These are phyloP conservation scores for Calocera cornea DNA, from an alignment of 768 basidiomycete species.

Conservation along the genomic window DNA sequence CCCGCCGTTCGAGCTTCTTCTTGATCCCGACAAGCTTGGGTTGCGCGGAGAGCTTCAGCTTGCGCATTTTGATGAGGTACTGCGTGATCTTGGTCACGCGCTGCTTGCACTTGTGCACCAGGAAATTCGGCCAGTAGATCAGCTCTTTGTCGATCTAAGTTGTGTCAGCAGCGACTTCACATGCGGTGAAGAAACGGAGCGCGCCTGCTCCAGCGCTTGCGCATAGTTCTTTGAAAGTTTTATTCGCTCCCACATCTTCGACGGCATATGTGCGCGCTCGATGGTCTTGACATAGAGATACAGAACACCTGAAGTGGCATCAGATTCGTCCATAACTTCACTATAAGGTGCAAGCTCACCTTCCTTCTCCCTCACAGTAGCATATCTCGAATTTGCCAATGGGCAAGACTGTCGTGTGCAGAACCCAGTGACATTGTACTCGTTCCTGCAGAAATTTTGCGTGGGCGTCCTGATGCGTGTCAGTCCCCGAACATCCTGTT, in stretches of 20 bases:
- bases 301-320: constrained; percentile 43
- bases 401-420: constrained; percentile 94
- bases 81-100: constrained; percentile 97
- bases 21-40: constrained; percentile 90
- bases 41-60: constrained; percentile 56
- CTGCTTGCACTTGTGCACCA: constrained; percentile 98
- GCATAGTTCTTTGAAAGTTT: constrained; percentile 87
- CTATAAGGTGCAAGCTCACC: too few relatives aligned
- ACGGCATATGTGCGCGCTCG: constrained; percentile 90
- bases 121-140: constrained; percentile 97
- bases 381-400: constrained; percentile 93
- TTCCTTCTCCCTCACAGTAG: constrained; percentile 93
- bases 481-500: not conserved
- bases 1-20: constrained; percentile 91
- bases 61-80: constrained; percentile 96
- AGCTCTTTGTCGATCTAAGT: constrained; percentile 83
- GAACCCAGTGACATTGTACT: constrained; percentile 94
- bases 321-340: not conserved
- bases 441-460: constrained; percentile 97
- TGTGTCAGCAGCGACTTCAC: not conserved
- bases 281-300: constrained; percentile 97
- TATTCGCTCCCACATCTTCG: constrained; percentile 95
- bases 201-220: constrained; percentile 86
- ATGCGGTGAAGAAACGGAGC: constrained; percentile 11
- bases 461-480: constrained; percentile 56